These are phyloP conservation scores for Clonostachys rhizophaga DNA, from an alignment of 2,329 filamentous ascomycete species.

Conservation along the genomic window DNA sequence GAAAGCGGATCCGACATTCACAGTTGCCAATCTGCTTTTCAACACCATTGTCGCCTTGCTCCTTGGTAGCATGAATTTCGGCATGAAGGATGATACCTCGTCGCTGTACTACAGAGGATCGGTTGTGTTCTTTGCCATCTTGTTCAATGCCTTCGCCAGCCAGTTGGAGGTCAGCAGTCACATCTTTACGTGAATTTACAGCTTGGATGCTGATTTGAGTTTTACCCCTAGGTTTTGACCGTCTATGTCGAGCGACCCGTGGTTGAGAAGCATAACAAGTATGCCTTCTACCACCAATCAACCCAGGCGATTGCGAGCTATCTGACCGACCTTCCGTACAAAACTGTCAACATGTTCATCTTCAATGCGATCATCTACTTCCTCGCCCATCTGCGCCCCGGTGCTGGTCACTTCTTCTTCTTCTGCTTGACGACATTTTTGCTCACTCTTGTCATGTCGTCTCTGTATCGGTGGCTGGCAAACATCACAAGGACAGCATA, in stretches of 20 bases:
- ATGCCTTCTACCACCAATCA: slow-evolving; percentile 47
- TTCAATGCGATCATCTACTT: slow-evolving; percentile 47
- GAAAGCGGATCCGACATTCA: slow-evolving; percentile 65
- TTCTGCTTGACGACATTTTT: slow-evolving; percentile 74
- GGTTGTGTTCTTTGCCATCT: slow-evolving; percentile 39
- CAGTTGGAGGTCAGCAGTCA: slow-evolving; percentile 54
- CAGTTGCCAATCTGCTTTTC: slow-evolving; percentile 67
- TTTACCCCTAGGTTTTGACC: slow-evolving; percentile 49
- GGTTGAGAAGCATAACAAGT: slow-evolving; percentile 46
- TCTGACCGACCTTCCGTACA: slow-evolving; percentile 47
- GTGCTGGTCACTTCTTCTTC: slow-evolving; percentile 4
- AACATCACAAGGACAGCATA: slow-evolving; percentile 13
- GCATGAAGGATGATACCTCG: slow-evolving; percentile 50
- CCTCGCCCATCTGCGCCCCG: slow-evolving; percentile 2
- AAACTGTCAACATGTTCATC: slow-evolving; percentile 50
- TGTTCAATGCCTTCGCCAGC: slow-evolving; percentile 55
- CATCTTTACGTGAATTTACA: neutral
- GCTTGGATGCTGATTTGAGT: slow-evolving; percentile 4
- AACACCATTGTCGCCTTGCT: slow-evolving; percentile 71
- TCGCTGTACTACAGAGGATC: slow-evolving; percentile 56
- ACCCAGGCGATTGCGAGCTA: slow-evolving; percentile 54
- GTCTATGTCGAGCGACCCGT: slow-evolving; percentile 58
- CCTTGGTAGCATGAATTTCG: slow-evolving; percentile 74
- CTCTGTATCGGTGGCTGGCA: slow-evolving; percentile 2
- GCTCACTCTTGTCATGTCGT: slow-evolving; percentile 61